Evolutionary conservation across 441 rosid species (phyloP).

Genomic region (Eutrema salsugineum): DNA sequence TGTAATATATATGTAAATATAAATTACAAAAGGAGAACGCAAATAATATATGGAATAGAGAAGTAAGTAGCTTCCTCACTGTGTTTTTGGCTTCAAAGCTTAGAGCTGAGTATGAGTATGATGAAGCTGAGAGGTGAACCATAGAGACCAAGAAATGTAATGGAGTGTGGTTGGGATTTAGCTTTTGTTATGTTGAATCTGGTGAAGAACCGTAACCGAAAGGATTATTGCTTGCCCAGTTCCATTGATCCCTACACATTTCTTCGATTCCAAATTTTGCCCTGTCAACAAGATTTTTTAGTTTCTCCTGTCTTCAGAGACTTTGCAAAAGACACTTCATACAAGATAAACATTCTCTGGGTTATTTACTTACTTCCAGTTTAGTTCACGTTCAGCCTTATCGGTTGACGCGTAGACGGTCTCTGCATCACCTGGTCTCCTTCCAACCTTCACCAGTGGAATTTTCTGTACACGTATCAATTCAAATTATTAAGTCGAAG

Average conservation of each 20-base stretch:
- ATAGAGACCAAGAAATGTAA: not conserved
- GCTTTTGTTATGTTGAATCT: constrained; percentile 22
- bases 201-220: constrained; percentile 64
- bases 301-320: not conserved
- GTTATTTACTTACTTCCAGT: constrained; percentile 77
- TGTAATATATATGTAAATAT: not conserved
- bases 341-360: not conserved
- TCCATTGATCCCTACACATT: constrained; percentile 95
- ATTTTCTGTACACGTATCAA: constrained; percentile 49
- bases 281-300: constrained; percentile 41
- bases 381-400: constrained; percentile 74
- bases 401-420: constrained; percentile 78
- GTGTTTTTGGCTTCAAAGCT: constrained; percentile 13
- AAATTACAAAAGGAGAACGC: constrained; percentile 25
- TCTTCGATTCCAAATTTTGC: constrained; percentile 77
- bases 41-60: constrained; percentile 8
- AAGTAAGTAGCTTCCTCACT: constrained; percentile 6
- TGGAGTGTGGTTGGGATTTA: constrained; percentile 12
- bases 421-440: constrained; percentile 90
- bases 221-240: constrained; percentile 95
- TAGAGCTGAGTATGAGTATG: not conserved
- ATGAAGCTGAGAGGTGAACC: constrained; percentile 9
- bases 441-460: constrained; percentile 61
- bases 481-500: not conserved
- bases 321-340: not conserved